Evolutionary conservation across 148 eudicot species (phyloP).

Genomic region (Rhododendron ferrugineum): DNA sequence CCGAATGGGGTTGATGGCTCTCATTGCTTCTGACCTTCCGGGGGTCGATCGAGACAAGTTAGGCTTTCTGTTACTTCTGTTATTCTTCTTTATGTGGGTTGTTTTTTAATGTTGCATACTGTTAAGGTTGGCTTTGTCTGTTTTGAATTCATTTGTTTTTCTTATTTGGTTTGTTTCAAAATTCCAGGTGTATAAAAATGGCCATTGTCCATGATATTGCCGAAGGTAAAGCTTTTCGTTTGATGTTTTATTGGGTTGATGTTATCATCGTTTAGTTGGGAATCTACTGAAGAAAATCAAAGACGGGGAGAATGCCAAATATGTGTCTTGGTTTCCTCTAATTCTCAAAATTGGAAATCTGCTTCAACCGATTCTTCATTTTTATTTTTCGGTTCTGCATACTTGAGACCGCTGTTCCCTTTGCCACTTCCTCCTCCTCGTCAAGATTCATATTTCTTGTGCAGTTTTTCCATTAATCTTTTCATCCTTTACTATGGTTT

Average conservation of each 20-base stretch:
- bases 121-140: not conserved
- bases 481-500: not conserved
- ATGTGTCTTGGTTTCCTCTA: not conserved
- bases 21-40: constrained; percentile 69
- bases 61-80: constrained; percentile 13
- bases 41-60: constrained; percentile 90
- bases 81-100: not conserved
- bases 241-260: not conserved
- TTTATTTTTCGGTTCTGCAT: not conserved
- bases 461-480: not conserved
- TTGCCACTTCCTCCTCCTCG: not conserved
- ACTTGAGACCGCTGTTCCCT: not conserved
- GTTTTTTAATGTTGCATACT: not conserved
- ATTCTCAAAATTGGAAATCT: not conserved
- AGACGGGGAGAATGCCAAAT: not conserved
- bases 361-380: not conserved
- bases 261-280: not conserved
- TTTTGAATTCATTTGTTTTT: not conserved
- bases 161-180: not conserved
- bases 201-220: constrained; percentile 96
- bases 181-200: constrained; percentile 85
- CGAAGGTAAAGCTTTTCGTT: constrained; percentile 50
- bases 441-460: not conserved
- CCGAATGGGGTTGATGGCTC: constrained; percentile 94
- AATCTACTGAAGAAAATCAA: not conserved